phyloP scores from a whole-genome alignment of 331 rosid genomes.

The Quercus tomentella region DNA sequence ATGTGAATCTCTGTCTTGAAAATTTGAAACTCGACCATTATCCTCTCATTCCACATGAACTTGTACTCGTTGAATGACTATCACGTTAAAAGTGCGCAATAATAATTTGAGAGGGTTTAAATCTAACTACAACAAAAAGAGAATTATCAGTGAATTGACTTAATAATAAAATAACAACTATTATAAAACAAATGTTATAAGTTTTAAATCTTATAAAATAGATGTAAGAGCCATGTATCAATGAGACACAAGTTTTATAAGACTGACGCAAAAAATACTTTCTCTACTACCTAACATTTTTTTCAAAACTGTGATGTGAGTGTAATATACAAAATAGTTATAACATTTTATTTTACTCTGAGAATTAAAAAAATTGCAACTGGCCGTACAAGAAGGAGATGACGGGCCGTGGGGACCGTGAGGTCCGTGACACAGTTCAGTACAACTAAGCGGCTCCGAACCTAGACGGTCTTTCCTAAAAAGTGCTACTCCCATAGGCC shows the following conservation, averaged over 20 bases:
- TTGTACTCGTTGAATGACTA: accelerated
- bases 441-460: conserved; percentile 34
- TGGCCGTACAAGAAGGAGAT: conserved; percentile 24
- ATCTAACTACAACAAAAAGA: too few species aligned
- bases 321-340: neutral
- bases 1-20: accelerated
- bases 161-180: too few species aligned
- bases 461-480: conserved; percentile 5
- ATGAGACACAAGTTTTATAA: too few species aligned
- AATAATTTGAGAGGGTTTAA: too few species aligned
- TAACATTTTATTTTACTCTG: neutral
- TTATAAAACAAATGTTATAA: too few species aligned
- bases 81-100: accelerated
- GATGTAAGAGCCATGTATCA: too few species aligned
- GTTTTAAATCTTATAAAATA: too few species aligned
- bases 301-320: neutral
- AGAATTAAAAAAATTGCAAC: neutral
- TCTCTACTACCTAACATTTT: too few species aligned
- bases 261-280: accelerated
- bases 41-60: accelerated
- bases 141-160: too few species aligned
- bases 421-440: conserved; percentile 19
- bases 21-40: accelerated
- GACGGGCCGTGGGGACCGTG: conserved; percentile 15
- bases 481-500: neutral